These are phyloP conservation scores for Metschnikowia aberdeeniae DNA, from an alignment of 805 yeast species.

Conservation along the genomic window DNA sequence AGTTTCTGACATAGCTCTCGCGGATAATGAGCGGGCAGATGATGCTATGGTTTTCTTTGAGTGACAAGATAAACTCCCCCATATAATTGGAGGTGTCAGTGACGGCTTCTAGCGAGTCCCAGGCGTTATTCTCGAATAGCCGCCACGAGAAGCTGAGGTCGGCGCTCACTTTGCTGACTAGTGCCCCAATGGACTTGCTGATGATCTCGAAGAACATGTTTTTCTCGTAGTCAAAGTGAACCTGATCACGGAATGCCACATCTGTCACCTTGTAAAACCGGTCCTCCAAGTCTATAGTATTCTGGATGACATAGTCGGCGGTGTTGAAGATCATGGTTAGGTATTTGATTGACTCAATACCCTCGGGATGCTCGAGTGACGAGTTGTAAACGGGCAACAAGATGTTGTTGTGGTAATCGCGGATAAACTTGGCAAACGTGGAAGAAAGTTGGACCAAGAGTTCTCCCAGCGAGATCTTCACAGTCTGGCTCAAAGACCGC, in stretches of 20 bases:
- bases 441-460: constrained; percentile 35
- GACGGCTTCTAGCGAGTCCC: constrained; percentile 62
- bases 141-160: constrained; percentile 76
- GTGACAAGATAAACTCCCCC: constrained; percentile 47
- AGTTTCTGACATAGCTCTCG: constrained; percentile 65
- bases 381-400: constrained; percentile 29
- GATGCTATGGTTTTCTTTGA: constrained; percentile 43
- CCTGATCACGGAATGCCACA: constrained; percentile 31
- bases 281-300: constrained; percentile 73
- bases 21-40: constrained; percentile 60
- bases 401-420: constrained; percentile 36
- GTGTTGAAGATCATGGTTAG: constrained; percentile 77
- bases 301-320: constrained; percentile 81
- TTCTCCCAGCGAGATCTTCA: constrained; percentile 15
- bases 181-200: constrained; percentile 49
- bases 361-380: constrained; percentile 22
- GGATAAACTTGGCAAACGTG: constrained; percentile 63
- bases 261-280: constrained; percentile 42
- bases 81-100: constrained; percentile 72
- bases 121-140: constrained; percentile 71
- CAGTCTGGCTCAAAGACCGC: constrained; percentile 47
- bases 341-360: constrained; percentile 60
- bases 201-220: constrained; percentile 56
- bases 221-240: constrained; percentile 55
- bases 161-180: constrained; percentile 54